phyloP scores from a whole-genome alignment of 2,329 filamentous ascomycete genomes.

The Calonectria montana region DNA sequence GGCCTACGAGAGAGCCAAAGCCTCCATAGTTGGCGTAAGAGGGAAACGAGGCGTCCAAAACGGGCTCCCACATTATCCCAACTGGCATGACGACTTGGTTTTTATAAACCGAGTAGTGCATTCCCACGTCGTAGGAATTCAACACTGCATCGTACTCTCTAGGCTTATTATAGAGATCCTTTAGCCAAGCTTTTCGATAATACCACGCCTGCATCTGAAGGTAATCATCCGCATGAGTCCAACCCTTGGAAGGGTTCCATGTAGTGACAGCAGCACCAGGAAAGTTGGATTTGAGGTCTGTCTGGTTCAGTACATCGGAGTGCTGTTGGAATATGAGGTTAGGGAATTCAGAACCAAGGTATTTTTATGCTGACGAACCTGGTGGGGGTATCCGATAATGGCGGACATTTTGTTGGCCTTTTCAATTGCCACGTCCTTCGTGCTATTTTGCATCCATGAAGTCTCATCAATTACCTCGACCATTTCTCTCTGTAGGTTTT shows the following conservation, averaged over 20 bases:
- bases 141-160: slow-evolving; percentile 4
- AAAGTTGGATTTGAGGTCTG: slow-evolving; percentile 16
- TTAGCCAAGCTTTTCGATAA: slow-evolving; percentile 14
- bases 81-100: slow-evolving; percentile 33
- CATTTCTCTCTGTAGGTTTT: slow-evolving; percentile 6
- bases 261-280: neutral
- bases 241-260: neutral
- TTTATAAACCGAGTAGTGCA: slow-evolving; percentile 15
- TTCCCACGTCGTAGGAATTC: slow-evolving; percentile 8
- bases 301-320: slow-evolving; percentile 6
- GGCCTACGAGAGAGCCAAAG: slow-evolving; percentile 24
- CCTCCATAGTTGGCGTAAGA: slow-evolving; percentile 25
- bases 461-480: slow-evolving; percentile 13
- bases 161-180: slow-evolving; percentile 5
- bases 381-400: slow-evolving; percentile 12
- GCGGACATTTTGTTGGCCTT: slow-evolving; percentile 13
- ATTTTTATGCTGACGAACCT: slow-evolving; percentile 2
- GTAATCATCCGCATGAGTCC: slow-evolving; percentile 31
- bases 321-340: neutral
- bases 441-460: slow-evolving; percentile 13
- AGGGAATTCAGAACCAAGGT: neutral
- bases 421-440: neutral
- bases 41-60: slow-evolving; percentile 17
- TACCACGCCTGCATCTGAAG: slow-evolving; percentile 24
- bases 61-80: slow-evolving; percentile 20